phyloP scores from a whole-genome alignment of 1,284 basidiomycete species.

The Cystobasidium slooffiae region DNA sequence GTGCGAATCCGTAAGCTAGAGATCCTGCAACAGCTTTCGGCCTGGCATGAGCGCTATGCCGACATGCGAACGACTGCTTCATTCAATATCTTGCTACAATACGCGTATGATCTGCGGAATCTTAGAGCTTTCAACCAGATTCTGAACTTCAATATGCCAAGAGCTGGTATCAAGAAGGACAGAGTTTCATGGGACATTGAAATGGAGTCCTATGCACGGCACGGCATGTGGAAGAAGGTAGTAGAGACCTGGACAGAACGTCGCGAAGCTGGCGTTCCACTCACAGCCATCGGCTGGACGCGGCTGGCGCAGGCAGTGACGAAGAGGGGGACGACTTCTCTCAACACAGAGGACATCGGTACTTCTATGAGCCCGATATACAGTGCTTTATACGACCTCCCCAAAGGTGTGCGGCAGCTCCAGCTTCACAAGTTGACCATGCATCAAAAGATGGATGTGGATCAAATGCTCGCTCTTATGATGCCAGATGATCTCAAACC shows the following conservation, averaged over 20 bases:
- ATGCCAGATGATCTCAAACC: slow-evolving; percentile 36
- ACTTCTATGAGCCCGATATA: slow-evolving; percentile 31
- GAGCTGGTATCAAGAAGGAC: slow-evolving; percentile 8
- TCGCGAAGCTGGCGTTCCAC: neutral
- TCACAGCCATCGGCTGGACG: slow-evolving; percentile 34
- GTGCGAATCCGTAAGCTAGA: neutral
- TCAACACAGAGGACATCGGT: neutral
- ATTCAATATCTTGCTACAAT: slow-evolving; percentile 32
- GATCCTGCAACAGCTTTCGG: neutral
- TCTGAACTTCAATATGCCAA: slow-evolving; percentile 6
- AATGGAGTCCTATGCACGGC: slow-evolving; percentile 25
- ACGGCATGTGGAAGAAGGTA: slow-evolving; percentile 22
- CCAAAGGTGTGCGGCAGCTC: slow-evolving; percentile 25
- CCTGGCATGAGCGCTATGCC: slow-evolving; percentile 17
- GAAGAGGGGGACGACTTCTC: slow-evolving; percentile 28
- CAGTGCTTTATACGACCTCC: slow-evolving; percentile 34
- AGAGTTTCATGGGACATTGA: slow-evolving; percentile 19
- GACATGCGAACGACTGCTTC: slow-evolving; percentile 8
- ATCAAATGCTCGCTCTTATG: slow-evolving; percentile 37
- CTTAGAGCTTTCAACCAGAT: slow-evolving; percentile 22
- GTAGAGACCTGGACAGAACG: slow-evolving; percentile 16
- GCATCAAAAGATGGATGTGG: slow-evolving; percentile 27
- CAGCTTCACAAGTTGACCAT: slow-evolving; percentile 18
- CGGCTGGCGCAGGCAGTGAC: slow-evolving; percentile 34
- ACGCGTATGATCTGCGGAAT: slow-evolving; percentile 8